phyloP scores from a whole-genome alignment of 495 filamentous ascomycete genomes.

The Tuber aestivum region DNA sequence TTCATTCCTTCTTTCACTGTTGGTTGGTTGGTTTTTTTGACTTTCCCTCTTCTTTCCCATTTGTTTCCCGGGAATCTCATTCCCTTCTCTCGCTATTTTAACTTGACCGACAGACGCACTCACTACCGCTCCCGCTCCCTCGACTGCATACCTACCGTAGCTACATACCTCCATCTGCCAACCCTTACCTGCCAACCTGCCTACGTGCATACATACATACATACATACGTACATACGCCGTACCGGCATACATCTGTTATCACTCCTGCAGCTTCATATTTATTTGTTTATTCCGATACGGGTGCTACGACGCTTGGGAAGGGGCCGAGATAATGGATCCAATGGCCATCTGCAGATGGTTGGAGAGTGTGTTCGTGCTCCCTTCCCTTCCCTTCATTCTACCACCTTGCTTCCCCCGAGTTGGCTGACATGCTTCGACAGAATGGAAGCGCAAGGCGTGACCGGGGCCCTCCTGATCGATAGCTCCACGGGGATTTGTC shows the following conservation, averaged over 20 bases:
- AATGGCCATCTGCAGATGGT: slow-evolving; percentile 38
- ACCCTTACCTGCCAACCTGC: background rate
- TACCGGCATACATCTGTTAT: background rate
- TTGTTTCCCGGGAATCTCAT: background rate
- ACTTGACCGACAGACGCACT: slow-evolving; percentile 4
- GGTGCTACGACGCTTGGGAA: background rate
- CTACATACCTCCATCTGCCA: background rate
- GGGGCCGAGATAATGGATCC: slow-evolving; percentile 31
- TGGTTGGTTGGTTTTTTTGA: slow-evolving; percentile 10
- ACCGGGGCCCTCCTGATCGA: slow-evolving; percentile 43
- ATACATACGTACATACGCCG: background rate
- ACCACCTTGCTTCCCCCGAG: background rate
- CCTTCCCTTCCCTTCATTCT: background rate
- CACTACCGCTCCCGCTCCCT: background rate
- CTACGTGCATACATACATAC: background rate
- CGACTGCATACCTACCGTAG: slow-evolving; percentile 7
- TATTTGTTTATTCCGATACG: background rate
- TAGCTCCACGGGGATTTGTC: slow-evolving; percentile 38
- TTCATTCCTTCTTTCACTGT: background rate
- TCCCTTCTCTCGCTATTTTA: slow-evolving; percentile 5
- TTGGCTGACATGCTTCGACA: slow-evolving; percentile 13
- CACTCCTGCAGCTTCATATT: background rate
- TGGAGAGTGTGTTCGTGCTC: slow-evolving; percentile 35
- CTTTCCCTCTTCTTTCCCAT: background rate
- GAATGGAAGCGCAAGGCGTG: slow-evolving; percentile 42